Conservation (phyloP, 768 basidiomycete species). For the Russula sp. region DNA sequence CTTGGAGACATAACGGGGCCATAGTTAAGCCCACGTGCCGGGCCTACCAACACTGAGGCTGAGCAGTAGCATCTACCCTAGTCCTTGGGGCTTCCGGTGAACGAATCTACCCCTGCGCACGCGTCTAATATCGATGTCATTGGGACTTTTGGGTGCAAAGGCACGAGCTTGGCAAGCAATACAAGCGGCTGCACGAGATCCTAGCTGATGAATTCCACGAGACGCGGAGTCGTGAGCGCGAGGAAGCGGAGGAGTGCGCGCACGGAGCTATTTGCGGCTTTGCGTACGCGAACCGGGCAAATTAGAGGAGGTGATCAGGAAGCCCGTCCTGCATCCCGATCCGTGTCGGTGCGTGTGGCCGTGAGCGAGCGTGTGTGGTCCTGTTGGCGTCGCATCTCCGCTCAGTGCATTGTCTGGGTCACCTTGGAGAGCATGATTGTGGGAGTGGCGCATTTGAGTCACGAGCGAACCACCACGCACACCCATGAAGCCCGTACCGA, state of each 20-base stretch:
- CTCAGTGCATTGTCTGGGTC: slow-evolving; percentile 42
- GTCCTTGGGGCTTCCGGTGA: too few relatives aligned
- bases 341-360: slow-evolving; percentile 40
- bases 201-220: too few relatives aligned
- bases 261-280: slow-evolving; percentile 80
- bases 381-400: slow-evolving; percentile 31
- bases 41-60: too few relatives aligned
- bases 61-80: too few relatives aligned
- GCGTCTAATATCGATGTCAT: too few relatives aligned
- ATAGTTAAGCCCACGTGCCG: too few relatives aligned
- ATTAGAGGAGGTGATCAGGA: slow-evolving; percentile 87
- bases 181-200: too few relatives aligned
- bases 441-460: slow-evolving; percentile 74
- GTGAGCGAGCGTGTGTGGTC: slow-evolving; percentile 31
- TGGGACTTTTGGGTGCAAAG: too few relatives aligned
- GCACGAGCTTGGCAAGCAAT: too few relatives aligned
- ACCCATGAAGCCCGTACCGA: slow-evolving; percentile 92
- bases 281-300: slow-evolving; percentile 91
- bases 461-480: slow-evolving; percentile 69
- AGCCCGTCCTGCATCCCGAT: slow-evolving; percentile 44
- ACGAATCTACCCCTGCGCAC: too few relatives aligned
- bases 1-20: too few relatives aligned
- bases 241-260: slow-evolving; percentile 36
- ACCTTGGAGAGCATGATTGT: slow-evolving; percentile 35
- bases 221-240: too few relatives aligned